Evolutionary conservation across 1,284 basidiomycete genomes (phyloP).

Genomic region (Heterobasidion occidentale): DNA sequence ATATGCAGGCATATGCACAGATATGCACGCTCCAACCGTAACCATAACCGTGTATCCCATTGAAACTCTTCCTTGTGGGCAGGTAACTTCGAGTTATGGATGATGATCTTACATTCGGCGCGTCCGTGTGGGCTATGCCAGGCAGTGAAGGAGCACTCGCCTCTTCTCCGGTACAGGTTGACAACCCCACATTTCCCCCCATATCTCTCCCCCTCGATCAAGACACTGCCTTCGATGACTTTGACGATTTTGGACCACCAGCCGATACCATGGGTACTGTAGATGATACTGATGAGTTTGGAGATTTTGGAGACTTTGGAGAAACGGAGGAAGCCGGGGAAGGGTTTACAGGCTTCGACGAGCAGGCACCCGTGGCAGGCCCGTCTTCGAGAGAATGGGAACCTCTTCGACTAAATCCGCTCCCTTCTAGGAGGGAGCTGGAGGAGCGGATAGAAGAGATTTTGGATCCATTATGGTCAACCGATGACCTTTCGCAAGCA

Average conservation of each 20-base stretch:
- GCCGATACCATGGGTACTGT: constrained; percentile 30
- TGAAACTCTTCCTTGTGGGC: too few relatives aligned
- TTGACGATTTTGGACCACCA: constrained; percentile 63
- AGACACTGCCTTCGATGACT: constrained; percentile 51
- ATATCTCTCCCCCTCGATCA: constrained; percentile 19
- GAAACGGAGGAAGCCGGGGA: constrained; percentile 42
- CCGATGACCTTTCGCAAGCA: constrained; percentile 36
- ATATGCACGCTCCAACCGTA: too few relatives aligned
- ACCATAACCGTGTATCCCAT: too few relatives aligned
- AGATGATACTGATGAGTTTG: constrained; percentile 64
- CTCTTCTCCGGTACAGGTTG: constrained; percentile 10
- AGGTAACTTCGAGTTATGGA: constrained; percentile 34
- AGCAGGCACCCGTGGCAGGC: constrained; percentile 31
- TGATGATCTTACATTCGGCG: constrained; percentile 53
- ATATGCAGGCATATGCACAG: too few relatives aligned
- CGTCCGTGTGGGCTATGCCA: constrained; percentile 61
- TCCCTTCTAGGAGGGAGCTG: constrained; percentile 50
- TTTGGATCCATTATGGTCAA: constrained; percentile 56
- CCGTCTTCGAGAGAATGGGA: constrained; percentile 46
- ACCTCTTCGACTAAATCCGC: constrained; percentile 57
- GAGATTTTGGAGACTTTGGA: constrained; percentile 83
- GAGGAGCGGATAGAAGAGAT: constrained; percentile 57
- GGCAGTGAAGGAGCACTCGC: constrained; percentile 20
- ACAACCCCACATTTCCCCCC: constrained; percentile 13
- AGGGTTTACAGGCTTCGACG: constrained; percentile 34